Evolutionary conservation across 176 grass and related monocot genomes (phyloP), one percentile per base, ranked within the genome.

Genomic region (Cymbopogon citratus): DNA sequence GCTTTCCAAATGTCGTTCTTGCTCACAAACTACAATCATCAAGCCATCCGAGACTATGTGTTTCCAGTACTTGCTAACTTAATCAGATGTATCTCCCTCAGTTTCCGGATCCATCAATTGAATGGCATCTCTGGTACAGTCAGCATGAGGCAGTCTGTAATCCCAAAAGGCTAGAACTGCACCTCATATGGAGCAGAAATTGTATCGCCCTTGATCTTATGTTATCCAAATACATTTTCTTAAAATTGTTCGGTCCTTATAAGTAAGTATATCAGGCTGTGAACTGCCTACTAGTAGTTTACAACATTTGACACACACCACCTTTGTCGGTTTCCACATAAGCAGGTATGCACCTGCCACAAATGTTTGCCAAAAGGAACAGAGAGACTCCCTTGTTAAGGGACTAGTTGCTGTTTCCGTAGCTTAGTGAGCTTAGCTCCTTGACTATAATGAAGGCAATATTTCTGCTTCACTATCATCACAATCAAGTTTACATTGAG

Each of bases 261-360:
- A 80, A 57, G 54, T 76, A 23, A 45, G 52, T 80, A 41, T 66
- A 59, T 74, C 3, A 44, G 21, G 35, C 62, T 44, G 35, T 38
- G 12, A 69, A 69, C 35, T 69, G 18, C 64, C 64, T 9, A 28
- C 12, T 33, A 33, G 31, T 33, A 33, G 31, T 33, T 80, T 39
- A 23, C 44, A 56, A 36, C 15, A 41, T 81, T 69, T 68, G 45
- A 43, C 5, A 59, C 34, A 33, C 26, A 80, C 36, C 46, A 39
- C 35, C 27, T 61, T 60, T 71, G 33, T 73, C 36, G 56, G 38
- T 83, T 46, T 72, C 57, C 69, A 82, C 39, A 54, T 67, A 62
- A 76, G 71, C 62, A 82, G 28, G 29, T 31, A 49, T 76, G 75
- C 11, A 15, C 24, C 38, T 35, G 9, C 48, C 67, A 52, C 3